Evolutionary conservation across 1,139 yeast genomes (phyloP), one percentile per base, ranked within the genome.

Genomic region (Yamadazyma sp.): DNA sequence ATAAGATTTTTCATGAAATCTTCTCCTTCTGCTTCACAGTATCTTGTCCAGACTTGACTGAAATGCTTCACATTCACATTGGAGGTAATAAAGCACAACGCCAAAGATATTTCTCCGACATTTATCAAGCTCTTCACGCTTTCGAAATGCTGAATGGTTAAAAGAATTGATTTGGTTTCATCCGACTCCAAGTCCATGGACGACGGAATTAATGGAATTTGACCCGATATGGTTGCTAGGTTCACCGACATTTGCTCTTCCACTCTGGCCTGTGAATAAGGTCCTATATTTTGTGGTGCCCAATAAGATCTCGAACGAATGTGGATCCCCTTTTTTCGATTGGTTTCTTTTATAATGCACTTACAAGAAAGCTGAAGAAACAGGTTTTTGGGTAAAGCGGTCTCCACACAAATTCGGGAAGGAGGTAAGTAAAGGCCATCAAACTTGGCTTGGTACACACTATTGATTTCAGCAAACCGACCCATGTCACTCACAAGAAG

Each of bases 231-330:
- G 30, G 79, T 75, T 0, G 86, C 80, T 6, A 78, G 51, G 28
- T 67, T 60, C 40, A 57, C 56, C 6, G 40, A 39, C 22, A 74
- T 70, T 13, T 62, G 63, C 6, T 57, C 57, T 38, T 71, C 76
- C 35, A 78, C 66, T 10, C 82, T 77, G 1, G 92, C 78, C 59
- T 92, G 98, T 0, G 98, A 90, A 57, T 92, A 92, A 0, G 98
- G 98, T 0, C 98, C 98, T 40, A 92, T 92, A 51, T 92, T 92
- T 33, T 95, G 94, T 0, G 98, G 98, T 0, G 97, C 97, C 98
- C 98, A 92, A 57, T 84, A 89, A 21, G 96, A 88, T 41, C 92
- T 71, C 1, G 97, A 88, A 51, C 92, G 88, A 4, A 92, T 87
- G 55, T 92, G 97, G 17, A 92, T 66, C 0, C 97, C 97, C 29